These are phyloP conservation scores for Verticillium dahliae DNA, from an alignment of 2,329 filamentous ascomycete genomes.

Conservation along the genomic window DNA sequence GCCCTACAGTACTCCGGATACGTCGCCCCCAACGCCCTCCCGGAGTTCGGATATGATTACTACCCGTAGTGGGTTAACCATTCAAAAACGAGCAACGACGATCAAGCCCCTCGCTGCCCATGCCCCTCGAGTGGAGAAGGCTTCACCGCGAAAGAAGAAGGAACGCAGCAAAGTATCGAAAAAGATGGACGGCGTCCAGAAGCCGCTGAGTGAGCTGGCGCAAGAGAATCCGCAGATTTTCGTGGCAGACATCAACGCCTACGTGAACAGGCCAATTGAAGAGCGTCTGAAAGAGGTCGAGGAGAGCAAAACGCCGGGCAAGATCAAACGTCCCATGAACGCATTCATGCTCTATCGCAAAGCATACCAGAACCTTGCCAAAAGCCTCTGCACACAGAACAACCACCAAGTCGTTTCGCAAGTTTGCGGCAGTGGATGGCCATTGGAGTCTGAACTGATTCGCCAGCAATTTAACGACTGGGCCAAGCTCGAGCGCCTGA, in stretches of 20 bases:
- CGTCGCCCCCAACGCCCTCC: constrained; percentile 41
- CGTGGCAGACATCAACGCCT: constrained; percentile 71
- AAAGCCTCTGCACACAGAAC: constrained; percentile 72
- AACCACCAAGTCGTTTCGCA: constrained; percentile 92
- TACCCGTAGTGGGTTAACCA: constrained; percentile 28
- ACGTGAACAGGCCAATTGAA: constrained; percentile 66
- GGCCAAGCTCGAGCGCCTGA: constrained; percentile 74
- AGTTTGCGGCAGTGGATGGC: constrained; percentile 84
- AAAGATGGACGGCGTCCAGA: constrained; percentile 49
- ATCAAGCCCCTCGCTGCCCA: constrained; percentile 20
- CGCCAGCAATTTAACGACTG: constrained; percentile 70
- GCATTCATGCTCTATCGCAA: constrained; percentile 98
- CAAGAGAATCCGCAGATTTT: constrained; percentile 54
- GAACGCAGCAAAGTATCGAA: constrained; percentile 34
- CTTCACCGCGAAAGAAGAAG: constrained; percentile 27
- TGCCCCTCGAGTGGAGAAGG: constrained; percentile 23
- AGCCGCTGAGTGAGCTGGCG: constrained; percentile 66
- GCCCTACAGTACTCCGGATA: constrained; percentile 44
- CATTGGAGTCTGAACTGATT: constrained; percentile 66
- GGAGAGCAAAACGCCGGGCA: constrained; percentile 61
- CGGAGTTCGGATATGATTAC: constrained; percentile 26
- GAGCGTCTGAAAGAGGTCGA: constrained; percentile 62
- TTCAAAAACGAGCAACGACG: constrained; percentile 15
- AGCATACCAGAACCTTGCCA: constrained; percentile 81
- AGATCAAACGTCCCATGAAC: constrained; percentile 91